Conservation (phyloP, 352 stramenopile genomes). For the Globisporangium echinulatum region DNA sequence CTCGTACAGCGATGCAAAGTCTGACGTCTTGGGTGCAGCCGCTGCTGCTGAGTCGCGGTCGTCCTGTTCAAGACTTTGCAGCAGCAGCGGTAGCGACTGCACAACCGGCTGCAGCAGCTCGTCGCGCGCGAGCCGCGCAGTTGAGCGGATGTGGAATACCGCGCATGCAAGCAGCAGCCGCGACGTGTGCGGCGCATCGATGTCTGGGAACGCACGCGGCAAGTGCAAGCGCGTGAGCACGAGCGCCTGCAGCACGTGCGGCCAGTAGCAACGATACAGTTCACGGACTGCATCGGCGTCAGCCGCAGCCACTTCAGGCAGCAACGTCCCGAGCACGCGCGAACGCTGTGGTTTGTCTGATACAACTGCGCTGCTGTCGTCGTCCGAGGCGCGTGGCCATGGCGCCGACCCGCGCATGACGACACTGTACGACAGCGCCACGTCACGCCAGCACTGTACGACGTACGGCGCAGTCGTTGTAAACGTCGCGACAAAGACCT, state of each 20-base stretch:
- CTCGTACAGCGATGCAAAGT: slow-evolving; percentile 10
- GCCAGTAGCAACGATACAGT: slow-evolving; percentile 58
- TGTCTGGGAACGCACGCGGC: slow-evolving; percentile 7
- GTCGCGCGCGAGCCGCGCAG: slow-evolving; percentile 24
- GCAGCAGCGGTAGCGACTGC: slow-evolving; percentile 25
- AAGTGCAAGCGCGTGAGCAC: slow-evolving; percentile 25
- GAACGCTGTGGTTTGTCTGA: no score
- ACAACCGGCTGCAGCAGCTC: slow-evolving; percentile 21
- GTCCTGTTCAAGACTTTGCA: slow-evolving; percentile 12
- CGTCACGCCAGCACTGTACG: slow-evolving; percentile 50
- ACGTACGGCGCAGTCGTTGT: slow-evolving; percentile 27
- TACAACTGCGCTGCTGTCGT: slow-evolving; percentile 1
- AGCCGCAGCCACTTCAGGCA: slow-evolving; percentile 14
- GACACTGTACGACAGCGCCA: slow-evolving; percentile 32
- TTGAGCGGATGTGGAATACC: slow-evolving; percentile 41
- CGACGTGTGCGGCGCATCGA: slow-evolving; percentile 6
- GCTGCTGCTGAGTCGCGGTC: not conserved
- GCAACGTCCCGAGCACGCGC: slow-evolving; percentile 17
- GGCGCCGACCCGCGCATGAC: slow-evolving; percentile 38
- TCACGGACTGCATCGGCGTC: slow-evolving; percentile 17
- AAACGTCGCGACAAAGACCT: slow-evolving; percentile 48
- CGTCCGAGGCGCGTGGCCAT: slow-evolving; percentile 18
- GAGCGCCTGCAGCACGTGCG: slow-evolving; percentile 41
- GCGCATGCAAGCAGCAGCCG: slow-evolving; percentile 27
- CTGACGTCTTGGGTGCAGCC: no score